Percentiles rank a stretch among this genome's conserved stretches.
Conservation (phyloP, 1,284 basidiomycete species). For the Rhodotorula sp. region DNA sequence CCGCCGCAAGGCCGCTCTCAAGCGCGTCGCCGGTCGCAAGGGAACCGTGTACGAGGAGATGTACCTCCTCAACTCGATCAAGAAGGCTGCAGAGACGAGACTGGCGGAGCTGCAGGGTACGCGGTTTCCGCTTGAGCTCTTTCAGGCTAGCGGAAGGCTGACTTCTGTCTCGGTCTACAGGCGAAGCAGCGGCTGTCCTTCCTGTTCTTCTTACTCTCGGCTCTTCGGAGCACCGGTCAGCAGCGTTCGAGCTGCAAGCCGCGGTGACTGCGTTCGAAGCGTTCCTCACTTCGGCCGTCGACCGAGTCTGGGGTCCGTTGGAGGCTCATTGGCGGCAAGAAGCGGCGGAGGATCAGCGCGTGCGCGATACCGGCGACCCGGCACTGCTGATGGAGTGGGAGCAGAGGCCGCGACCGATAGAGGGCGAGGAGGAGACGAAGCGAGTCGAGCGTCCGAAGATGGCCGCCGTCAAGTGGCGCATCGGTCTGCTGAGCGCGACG, state of each 20-base stretch:
- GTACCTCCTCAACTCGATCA: constrained; percentile 65
- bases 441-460: constrained; percentile 31
- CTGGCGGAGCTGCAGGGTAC: constrained; percentile 40
- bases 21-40: constrained; percentile 82
- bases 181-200: constrained; percentile 26
- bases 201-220: constrained; percentile 30
- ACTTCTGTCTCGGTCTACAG: neutral
- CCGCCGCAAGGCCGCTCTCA: constrained; percentile 77
- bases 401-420: constrained; percentile 15
- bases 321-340: constrained; percentile 36
- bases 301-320: constrained; percentile 25
- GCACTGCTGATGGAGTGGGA: constrained; percentile 22
- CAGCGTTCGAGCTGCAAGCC: constrained; percentile 28
- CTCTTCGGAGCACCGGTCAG: constrained; percentile 19
- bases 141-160: neutral
- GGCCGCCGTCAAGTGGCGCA: constrained; percentile 24
- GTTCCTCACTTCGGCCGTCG: constrained; percentile 6
- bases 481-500: constrained; percentile 12
- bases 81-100: constrained; percentile 38
- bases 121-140: neutral
- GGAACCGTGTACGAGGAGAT: constrained; percentile 97
- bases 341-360: constrained; percentile 19
- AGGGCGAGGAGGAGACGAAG: constrained; percentile 34
- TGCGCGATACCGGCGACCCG: constrained; percentile 27
- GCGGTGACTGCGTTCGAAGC: constrained; percentile 16